Evolutionary conservation across 805 yeast genomes (phyloP), one percentile per base, ranked within the genome.

Genomic region (Clavispora phyllophila): DNA sequence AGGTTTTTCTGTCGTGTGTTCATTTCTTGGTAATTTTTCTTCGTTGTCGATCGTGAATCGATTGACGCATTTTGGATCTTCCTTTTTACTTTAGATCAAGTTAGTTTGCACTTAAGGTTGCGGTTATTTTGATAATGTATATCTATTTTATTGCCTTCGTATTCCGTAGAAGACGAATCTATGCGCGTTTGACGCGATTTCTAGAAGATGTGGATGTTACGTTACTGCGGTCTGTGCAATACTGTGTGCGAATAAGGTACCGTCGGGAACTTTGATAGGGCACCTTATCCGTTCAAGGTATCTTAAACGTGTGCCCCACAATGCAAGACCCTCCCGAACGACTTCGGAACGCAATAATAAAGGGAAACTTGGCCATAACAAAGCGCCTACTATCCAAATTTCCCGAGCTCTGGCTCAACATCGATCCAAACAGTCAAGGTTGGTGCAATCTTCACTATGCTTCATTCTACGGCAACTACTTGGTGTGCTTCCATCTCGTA

Each of bases 371-470:
- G 17, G 68, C 78, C 27, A 80, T 83, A 12, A 88, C 81, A 14
- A 71, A 75, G 49, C 73, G 91, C 20, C 65, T 87, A 6, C 61
- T 87, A n/a, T 69, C 74, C 41, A 70, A 88, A 29, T 82, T 72
- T 50, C 93, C 95, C 0, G 82, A 79, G 25, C 68, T 86, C 31
- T 59, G 87, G 48, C 81, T 80, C 46, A 84, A 86, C 56, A 68
- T 80, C 19, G 85, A 88, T 56, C 76, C 88, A 5, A 24, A 57
- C 27, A 23, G 61, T 18, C 79, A 82, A 55, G 96, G 96, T 2
- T 87, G 96, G 96, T 73, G 85, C 13, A 81, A 84, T 29, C 66
- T 87, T 37, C 96, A 87, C 59, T 86, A 87, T 60, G 89, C 95
- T 0, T 80, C 91, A 4, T 83, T 58, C 53, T 65, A 83, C 54